A percentile compares a stretch with the other conserved stretches of the same genome.
phyloP scores from a whole-genome alignment of 495 filamentous ascomycete species.

The Antarctomyces pellizariae region DNA sequence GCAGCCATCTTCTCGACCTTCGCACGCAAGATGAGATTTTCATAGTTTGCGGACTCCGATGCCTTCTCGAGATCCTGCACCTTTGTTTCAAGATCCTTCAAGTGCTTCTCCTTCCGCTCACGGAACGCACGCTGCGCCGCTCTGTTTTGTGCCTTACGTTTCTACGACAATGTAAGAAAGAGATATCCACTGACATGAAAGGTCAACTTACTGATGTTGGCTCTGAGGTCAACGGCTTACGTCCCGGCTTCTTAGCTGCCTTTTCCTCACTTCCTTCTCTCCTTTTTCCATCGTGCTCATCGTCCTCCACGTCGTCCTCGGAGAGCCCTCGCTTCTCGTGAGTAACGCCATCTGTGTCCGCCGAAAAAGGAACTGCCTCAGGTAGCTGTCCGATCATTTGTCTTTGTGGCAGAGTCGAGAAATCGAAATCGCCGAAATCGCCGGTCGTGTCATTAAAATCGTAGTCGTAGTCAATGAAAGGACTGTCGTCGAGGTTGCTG shows the following conservation, averaged over 20 bases:
- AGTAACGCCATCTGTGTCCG: conserved; percentile 36
- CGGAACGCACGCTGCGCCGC: conserved; percentile 93
- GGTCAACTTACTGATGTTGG: conserved; percentile 65
- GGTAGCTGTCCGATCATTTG: conserved; percentile 63
- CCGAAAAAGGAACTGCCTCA: conserved; percentile 24
- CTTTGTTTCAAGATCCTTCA: conserved; percentile 89
- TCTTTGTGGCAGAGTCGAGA: conserved; percentile 26
- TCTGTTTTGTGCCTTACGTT: conserved; percentile 95
- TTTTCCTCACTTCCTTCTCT: conserved; percentile 56
- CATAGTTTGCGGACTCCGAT: conserved; percentile 59
- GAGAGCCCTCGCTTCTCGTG: conserved; percentile 68
- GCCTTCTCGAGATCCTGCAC: conserved; percentile 78
- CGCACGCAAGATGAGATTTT: conserved; percentile 63
- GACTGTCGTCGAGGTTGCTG: conserved; percentile 40
- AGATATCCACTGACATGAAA: conserved; percentile 1
- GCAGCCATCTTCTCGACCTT: conserved; percentile 71
- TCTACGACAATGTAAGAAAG: conserved; percentile 31
- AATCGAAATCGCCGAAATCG: conserved; percentile 37
- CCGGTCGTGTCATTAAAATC: conserved; percentile 44
- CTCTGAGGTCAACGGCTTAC: conserved; percentile 87
- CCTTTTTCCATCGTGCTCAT: conserved; percentile 50
- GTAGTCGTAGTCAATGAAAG: conserved; percentile 59
- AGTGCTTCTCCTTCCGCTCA: conserved; percentile 91
- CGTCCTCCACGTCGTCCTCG: conserved; percentile 41
- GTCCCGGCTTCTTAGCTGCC: conserved; percentile 76